Evolutionary conservation across 192 early-diverging fungal genomes (phyloP).

Genomic region (Coemansia sp.): DNA sequence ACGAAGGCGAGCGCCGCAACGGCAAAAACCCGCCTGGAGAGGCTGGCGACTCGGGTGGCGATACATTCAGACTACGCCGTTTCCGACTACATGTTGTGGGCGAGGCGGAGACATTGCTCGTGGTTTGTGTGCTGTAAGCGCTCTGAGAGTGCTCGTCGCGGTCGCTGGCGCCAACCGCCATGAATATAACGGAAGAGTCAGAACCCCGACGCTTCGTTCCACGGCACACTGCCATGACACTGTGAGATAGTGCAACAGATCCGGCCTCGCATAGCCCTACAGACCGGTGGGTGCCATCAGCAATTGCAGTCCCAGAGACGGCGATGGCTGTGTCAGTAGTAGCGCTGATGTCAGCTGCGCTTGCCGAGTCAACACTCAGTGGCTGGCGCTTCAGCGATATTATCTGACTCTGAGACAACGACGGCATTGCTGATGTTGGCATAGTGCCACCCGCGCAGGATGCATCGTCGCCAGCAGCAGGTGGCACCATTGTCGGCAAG

Average conservation of each 20-base stretch:
- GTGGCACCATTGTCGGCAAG: background rate
- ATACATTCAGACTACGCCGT: conserved; percentile 15
- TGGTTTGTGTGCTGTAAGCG: background rate
- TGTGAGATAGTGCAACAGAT: background rate
- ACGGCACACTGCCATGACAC: conserved; percentile 9
- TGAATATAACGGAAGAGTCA: conserved; percentile 38
- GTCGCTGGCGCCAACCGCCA: conserved; percentile 16
- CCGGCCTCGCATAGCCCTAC: background rate
- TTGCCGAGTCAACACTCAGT: background rate
- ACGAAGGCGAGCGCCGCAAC: background rate
- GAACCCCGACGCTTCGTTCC: conserved; percentile 52
- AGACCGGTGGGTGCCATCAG: background rate
- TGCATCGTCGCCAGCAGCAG: background rate
- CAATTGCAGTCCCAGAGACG: background rate
- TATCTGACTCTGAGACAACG: conserved; percentile 8
- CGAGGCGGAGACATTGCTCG: background rate
- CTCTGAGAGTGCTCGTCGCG: background rate
- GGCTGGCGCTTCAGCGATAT: conserved; percentile 6
- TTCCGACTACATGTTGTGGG: conserved; percentile 6
- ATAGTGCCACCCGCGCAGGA: conserved; percentile 1
- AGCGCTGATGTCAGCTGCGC: background rate
- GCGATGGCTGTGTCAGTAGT: background rate
- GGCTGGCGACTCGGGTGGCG: conserved; percentile 1
- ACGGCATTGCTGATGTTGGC: conserved; percentile 14
- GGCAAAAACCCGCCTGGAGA: background rate